Evolutionary conservation across 805 yeast species (phyloP).

Genomic region (Candida michaelii): DNA sequence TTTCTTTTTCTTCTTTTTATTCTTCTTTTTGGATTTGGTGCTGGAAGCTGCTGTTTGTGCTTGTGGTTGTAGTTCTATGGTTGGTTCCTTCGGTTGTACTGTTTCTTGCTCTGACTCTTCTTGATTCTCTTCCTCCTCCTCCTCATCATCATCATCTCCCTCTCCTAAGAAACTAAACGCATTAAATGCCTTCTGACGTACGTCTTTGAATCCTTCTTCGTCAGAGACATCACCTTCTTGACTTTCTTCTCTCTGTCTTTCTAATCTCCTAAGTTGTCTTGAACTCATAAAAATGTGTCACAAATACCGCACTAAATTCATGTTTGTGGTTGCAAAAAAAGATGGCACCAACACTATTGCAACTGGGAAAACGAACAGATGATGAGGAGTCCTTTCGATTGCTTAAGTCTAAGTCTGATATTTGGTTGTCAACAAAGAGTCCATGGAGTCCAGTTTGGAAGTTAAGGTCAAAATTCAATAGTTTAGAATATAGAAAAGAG

Average conservation of each 20-base stretch:
- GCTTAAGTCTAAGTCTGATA: conserved; percentile 8
- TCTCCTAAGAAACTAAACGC: conserved; percentile 18
- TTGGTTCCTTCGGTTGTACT: conserved; percentile 11
- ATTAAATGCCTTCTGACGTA: conserved; percentile 11
- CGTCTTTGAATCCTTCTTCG: conserved; percentile 2
- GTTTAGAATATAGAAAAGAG: conserved; percentile 5
- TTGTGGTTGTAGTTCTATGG: conserved; percentile 6
- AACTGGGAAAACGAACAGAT: neutral
- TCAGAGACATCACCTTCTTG: neutral
- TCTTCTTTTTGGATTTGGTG: conserved; percentile 9
- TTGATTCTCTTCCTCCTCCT: conserved; percentile 7
- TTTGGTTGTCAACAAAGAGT: neutral
- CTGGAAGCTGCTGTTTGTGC: no score
- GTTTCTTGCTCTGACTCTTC: conserved; percentile 18
- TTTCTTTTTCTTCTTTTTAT: conserved; percentile 20
- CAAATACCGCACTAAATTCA: neutral
- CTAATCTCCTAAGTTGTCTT: conserved; percentile 47
- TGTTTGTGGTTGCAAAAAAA: conserved; percentile 20
- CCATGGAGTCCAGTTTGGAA: neutral
- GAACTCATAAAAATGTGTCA: conserved; percentile 42
- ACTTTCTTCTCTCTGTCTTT: conserved; percentile 24
- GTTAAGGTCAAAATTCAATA: conserved; percentile 4
- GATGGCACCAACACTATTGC: neutral
- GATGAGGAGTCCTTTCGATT: neutral
- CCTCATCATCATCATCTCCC: conserved; percentile 15